Evolutionary conservation across 108 stramenopile species (phyloP).

Genomic region (Skeletonema tropicum): DNA sequence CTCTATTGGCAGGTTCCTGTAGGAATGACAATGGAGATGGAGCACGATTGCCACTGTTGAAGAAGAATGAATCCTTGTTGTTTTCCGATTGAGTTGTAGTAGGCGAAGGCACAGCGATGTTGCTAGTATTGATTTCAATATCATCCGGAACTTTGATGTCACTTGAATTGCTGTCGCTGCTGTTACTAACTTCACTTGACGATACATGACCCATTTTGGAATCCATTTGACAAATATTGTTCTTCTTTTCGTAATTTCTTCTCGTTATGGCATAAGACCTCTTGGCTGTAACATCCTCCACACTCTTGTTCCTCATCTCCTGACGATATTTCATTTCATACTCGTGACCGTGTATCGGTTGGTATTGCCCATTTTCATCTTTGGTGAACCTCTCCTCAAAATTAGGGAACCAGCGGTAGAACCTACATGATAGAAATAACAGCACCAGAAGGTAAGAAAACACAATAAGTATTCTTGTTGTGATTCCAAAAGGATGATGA

Average conservation of each 20-base stretch:
- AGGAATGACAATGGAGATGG: not conserved
- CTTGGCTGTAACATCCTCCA: not conserved
- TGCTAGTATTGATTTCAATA: not conserved
- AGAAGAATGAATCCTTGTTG: not conserved
- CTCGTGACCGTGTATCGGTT: constrained; percentile 8
- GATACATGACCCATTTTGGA: too few relatives aligned
- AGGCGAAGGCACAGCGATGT: not conserved
- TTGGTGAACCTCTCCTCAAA: constrained; percentile 36
- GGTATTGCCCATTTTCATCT: constrained; percentile 1
- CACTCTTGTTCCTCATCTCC: constrained; percentile 7
- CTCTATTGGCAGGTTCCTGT: not conserved
- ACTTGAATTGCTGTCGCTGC: not conserved
- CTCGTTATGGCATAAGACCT: not conserved
- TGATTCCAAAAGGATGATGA: too few relatives aligned
- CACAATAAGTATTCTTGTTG: not conserved
- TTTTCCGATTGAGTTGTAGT: not conserved
- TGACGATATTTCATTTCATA: constrained; percentile 8
- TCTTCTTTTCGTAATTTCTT: not conserved
- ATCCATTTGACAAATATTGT: not conserved
- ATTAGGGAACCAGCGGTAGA: constrained; percentile 53
- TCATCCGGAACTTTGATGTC: not conserved
- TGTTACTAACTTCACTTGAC: not conserved
- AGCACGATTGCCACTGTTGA: not conserved
- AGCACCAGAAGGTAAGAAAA: not conserved
- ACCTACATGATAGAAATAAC: constrained; percentile 13